These are phyloP conservation scores for Claviceps purpurea DNA, from an alignment of 2,329 filamentous ascomycete genomes.

Conservation along the genomic window DNA sequence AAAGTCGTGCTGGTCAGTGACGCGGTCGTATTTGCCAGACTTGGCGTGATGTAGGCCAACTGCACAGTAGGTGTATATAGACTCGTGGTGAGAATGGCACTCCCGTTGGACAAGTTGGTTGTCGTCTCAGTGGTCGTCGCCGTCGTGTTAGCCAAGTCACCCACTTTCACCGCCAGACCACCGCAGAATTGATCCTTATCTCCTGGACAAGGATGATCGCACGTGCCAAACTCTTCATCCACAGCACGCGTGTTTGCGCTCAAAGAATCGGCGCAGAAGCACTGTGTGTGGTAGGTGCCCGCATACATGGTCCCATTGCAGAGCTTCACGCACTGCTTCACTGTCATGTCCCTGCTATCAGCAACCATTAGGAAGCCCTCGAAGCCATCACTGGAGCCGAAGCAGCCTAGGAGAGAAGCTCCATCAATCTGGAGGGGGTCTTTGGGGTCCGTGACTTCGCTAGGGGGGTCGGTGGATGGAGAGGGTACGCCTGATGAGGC, in stretches of 20 bases:
- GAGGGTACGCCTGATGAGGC: background rate
- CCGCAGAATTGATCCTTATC: slow-evolving; percentile 28
- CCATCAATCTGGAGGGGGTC: slow-evolving; percentile 21
- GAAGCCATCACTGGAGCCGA: slow-evolving; percentile 24
- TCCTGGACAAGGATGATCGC: slow-evolving; percentile 28
- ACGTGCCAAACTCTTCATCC: slow-evolving; percentile 9
- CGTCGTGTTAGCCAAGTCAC: slow-evolving; percentile 2
- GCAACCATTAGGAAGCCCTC: slow-evolving; percentile 19
- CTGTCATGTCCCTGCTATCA: slow-evolving; percentile 24
- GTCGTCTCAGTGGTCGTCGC: background rate
- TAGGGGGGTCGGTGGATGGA: slow-evolving; percentile 1
- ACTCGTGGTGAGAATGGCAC: no score
- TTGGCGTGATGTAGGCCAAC: background rate
- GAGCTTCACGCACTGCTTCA: slow-evolving; percentile 23
- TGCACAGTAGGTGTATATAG: background rate
- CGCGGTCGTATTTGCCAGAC: background rate
- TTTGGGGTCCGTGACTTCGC: slow-evolving; percentile 7
- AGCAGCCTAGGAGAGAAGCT: slow-evolving; percentile 28
- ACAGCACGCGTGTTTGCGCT: slow-evolving; percentile 25
- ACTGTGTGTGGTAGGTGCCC: slow-evolving; percentile 26
- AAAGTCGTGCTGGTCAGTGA: background rate
- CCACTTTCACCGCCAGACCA: slow-evolving; percentile 15
- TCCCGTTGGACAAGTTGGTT: no score
- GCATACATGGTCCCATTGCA: slow-evolving; percentile 25
- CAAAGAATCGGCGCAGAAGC: slow-evolving; percentile 31